Conservation (phyloP, 768 basidiomycete genomes). For the Amanita thiersii region DNA sequence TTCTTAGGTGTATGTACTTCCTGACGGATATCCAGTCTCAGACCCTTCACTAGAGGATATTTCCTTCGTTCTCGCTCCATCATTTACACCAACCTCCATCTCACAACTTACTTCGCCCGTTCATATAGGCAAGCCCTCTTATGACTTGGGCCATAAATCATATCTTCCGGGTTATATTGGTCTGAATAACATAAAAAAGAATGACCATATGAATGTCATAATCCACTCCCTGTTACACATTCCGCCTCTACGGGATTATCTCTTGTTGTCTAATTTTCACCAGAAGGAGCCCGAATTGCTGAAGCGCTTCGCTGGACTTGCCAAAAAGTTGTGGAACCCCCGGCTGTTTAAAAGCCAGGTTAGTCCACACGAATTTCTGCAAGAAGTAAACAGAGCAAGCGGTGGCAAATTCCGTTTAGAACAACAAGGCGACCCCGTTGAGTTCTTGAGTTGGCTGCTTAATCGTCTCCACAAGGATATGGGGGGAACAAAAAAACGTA, state of each 20-base stretch:
- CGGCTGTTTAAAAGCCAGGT: slow-evolving; percentile 96
- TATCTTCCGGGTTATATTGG: slow-evolving; percentile 94
- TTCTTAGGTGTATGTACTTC: slow-evolving; percentile 86
- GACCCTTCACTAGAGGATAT: slow-evolving; percentile 98
- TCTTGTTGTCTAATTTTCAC: slow-evolving; percentile 67
- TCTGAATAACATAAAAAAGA: slow-evolving; percentile 94
- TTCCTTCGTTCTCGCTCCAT: slow-evolving; percentile 79
- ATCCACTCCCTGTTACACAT: slow-evolving; percentile 92
- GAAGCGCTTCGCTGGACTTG: slow-evolving; percentile 77
- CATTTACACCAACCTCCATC: slow-evolving; percentile 62
- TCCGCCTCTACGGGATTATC: slow-evolving; percentile 79
- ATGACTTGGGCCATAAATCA: slow-evolving; percentile 72
- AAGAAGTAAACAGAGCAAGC: slow-evolving; percentile 90
- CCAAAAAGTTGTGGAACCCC: slow-evolving; percentile 96
- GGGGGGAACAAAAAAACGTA: slow-evolving; percentile 88
- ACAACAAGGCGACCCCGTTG: slow-evolving; percentile 91
- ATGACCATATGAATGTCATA: slow-evolving; percentile 97
- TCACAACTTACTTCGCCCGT: slow-evolving; percentile 47
- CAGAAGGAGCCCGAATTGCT: slow-evolving; percentile 82
- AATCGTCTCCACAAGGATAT: slow-evolving; percentile 90
- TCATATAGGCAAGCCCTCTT: slow-evolving; percentile 66
- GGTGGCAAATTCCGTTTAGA: slow-evolving; percentile 89
- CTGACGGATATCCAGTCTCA: slow-evolving; percentile 93
- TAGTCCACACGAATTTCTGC: slow-evolving; percentile 96
- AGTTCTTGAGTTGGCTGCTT: slow-evolving; percentile 92